phyloP scores from a whole-genome alignment of 352 stramenopile genomes.

The Pythium rhizo-oryzae region DNA sequence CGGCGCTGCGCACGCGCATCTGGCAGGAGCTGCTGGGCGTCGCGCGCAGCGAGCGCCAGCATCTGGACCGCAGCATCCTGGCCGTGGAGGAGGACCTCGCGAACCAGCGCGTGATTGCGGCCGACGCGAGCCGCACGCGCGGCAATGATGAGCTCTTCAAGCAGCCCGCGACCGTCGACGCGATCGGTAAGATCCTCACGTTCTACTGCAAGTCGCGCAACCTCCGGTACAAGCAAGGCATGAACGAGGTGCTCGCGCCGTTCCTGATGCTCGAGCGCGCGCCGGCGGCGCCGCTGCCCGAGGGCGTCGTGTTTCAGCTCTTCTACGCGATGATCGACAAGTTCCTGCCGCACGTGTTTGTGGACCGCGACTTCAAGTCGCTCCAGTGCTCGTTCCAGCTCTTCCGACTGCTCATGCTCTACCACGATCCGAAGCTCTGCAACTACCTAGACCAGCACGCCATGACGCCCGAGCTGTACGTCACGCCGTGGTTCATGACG shows the following conservation, averaged over 20 bases:
- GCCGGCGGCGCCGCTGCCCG: conserved; percentile 36
- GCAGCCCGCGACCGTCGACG: conserved; percentile 68
- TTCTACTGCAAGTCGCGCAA: conserved; percentile 93
- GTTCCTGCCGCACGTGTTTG: conserved; percentile 89
- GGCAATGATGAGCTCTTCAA: conserved; percentile 81
- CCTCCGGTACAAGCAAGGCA: conserved; percentile 93
- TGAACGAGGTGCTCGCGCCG: conserved; percentile 94
- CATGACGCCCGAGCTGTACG: conserved; percentile 93
- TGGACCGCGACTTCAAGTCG: conserved; percentile 89
- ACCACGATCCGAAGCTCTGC: conserved; percentile 91
- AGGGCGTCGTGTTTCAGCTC: conserved; percentile 81
- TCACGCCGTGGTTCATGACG: conserved; percentile 95
- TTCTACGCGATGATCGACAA: conserved; percentile 91
- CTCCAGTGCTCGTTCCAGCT: conserved; percentile 93
- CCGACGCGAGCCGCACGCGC: conserved; percentile 85
- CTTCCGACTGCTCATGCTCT: conserved; percentile 90
- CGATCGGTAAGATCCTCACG: conserved; percentile 86
- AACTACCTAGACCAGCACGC: conserved; percentile 90
- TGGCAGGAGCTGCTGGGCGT: conserved; percentile 85
- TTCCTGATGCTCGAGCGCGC: conserved; percentile 82
- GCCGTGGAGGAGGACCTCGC: conserved; percentile 81
- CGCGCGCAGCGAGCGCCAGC: conserved; percentile 56
- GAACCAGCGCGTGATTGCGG: conserved; percentile 92
- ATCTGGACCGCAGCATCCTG: conserved; percentile 73
- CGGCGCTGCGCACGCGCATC: conserved; percentile 52